phyloP scores from a whole-genome alignment of 805 yeast genomes.

The Lachancea quebecensis region DNA sequence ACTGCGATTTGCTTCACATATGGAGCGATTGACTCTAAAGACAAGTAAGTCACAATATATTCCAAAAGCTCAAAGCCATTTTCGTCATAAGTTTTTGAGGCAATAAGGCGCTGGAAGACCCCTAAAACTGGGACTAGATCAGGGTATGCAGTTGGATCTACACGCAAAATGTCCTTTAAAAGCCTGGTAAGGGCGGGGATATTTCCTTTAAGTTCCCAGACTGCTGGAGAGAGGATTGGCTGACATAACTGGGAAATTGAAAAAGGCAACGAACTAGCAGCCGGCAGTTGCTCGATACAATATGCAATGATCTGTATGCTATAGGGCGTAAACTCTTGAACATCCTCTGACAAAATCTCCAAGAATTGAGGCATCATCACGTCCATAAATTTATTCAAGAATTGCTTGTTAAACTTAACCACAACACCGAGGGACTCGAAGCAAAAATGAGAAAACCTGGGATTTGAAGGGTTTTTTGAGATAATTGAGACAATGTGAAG shows the following conservation, averaged over 20 bases:
- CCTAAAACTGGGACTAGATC: constrained; percentile 78
- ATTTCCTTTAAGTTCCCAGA: constrained; percentile 92
- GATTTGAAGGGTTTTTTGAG: constrained; percentile 89
- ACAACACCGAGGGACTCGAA: constrained; percentile 84
- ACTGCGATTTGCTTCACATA: constrained; percentile 68
- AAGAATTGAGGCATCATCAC: constrained; percentile 62
- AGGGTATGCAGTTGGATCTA: constrained; percentile 31
- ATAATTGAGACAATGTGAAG: constrained; percentile 63
- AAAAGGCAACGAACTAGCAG: constrained; percentile 46
- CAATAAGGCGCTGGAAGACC: constrained; percentile 88
- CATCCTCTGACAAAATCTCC: constrained; percentile 66
- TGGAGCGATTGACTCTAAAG: constrained; percentile 41
- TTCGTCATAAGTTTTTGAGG: constrained; percentile 74
- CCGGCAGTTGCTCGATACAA: constrained; percentile 57
- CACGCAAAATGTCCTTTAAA: constrained; percentile 54
- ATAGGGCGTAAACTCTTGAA: constrained; percentile 92
- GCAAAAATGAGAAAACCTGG: constrained; percentile 81
- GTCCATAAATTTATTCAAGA: constrained; percentile 30
- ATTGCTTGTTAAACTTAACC: constrained; percentile 43
- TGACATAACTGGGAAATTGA: constrained; percentile 59
- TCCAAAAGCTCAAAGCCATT: constrained; percentile 83
- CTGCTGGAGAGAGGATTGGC: constrained; percentile 81
- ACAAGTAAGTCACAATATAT: constrained; percentile 52
- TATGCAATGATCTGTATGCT: constrained; percentile 84
- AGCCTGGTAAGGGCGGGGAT: constrained; percentile 88